Evolutionary conservation across 306 rosid species (phyloP).

Genomic region (Prunus kanzakura): DNA sequence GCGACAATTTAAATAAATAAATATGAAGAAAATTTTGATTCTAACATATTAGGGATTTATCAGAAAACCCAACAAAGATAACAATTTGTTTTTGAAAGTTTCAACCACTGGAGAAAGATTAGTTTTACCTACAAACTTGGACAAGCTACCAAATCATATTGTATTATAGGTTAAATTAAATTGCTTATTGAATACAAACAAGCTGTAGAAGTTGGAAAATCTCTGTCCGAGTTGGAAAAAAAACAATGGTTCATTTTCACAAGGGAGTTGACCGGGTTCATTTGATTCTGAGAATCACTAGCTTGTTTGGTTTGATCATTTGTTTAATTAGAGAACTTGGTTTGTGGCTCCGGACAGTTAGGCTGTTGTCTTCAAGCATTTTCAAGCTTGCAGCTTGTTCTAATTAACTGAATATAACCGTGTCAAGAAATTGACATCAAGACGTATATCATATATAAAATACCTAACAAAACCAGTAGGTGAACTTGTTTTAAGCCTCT

Average conservation of each 20-base stretch:
- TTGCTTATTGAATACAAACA: background rate
- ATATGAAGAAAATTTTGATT: no score
- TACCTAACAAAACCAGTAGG: background rate
- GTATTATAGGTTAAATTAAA: background rate
- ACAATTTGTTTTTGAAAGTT: no score
- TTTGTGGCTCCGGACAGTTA: background rate
- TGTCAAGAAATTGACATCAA: background rate
- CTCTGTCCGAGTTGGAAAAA: slow-evolving; percentile 1
- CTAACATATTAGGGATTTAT: no score
- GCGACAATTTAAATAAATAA: no score
- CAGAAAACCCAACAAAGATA: no score
- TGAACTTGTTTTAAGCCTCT: background rate
- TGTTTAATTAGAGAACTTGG: no score
- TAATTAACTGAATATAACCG: background rate
- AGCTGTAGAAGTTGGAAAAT: slow-evolving; percentile 14
- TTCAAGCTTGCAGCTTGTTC: background rate
- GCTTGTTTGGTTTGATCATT: no score
- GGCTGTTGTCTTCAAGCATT: slow-evolving; percentile 5
- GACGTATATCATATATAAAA: background rate
- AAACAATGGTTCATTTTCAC: background rate
- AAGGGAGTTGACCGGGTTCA: background rate
- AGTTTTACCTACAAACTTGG: background rate
- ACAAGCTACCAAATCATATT: background rate
- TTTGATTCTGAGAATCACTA: no score
- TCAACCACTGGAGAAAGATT: no score